Evolutionary conservation across 164 flowering plant species (phyloP).

Genomic region (Nymphaea thermarum): DNA sequence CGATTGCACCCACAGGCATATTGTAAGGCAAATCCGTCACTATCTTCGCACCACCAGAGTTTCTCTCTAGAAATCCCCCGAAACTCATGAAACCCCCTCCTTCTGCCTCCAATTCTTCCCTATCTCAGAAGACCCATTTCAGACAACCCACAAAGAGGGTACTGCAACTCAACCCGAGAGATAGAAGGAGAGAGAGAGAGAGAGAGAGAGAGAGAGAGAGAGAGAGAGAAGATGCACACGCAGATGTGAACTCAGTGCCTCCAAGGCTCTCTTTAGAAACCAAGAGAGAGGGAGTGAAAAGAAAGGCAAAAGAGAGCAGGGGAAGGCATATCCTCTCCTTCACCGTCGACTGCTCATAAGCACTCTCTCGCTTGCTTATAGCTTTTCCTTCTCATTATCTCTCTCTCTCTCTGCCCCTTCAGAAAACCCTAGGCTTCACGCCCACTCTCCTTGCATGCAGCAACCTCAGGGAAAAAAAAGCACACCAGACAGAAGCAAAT

Average conservation of each 20-base stretch:
- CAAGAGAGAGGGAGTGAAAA: constrained; percentile 47
- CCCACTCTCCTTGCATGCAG: constrained; percentile 5
- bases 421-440: constrained; percentile 4
- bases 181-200: neutral
- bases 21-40: constrained; percentile 44
- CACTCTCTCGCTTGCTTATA: constrained; percentile 10
- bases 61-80: constrained; percentile 75
- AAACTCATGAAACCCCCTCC: constrained; percentile 48
- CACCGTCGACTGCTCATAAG: neutral
- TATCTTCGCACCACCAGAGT: constrained; percentile 33
- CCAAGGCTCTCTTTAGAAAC: constrained; percentile 50
- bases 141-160: neutral
- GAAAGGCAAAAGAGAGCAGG: constrained; percentile 6
- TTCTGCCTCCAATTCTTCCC: constrained; percentile 1
- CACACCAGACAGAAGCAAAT: constrained; percentile 1
- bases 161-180: neutral
- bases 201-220: constrained; percentile 6
- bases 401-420: constrained; percentile 10
- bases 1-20: constrained; percentile 56
- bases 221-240: constrained; percentile 53
- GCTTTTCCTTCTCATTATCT: constrained; percentile 57
- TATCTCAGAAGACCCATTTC: neutral
- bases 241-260: constrained; percentile 31
- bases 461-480: constrained; percentile 5
- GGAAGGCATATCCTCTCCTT: constrained; percentile 19